Evolutionary conservation across 228 moss, liverwort and hornwort genomes (phyloP).

Genomic region (Sphagnum magellanicum): DNA sequence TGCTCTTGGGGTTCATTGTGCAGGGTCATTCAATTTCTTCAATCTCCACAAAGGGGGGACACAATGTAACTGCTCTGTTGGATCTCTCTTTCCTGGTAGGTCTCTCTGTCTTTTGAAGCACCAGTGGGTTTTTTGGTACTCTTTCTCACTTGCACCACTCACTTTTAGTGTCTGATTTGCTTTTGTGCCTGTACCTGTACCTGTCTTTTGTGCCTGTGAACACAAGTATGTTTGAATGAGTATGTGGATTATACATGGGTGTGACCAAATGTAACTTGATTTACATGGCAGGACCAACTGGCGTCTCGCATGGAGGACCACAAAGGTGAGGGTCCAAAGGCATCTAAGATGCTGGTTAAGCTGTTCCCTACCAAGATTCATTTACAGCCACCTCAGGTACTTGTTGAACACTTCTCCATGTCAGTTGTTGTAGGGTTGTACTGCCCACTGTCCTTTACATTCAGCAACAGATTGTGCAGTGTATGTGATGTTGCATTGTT

Average conservation of each 20-base stretch:
- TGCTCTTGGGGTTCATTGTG: background rate
- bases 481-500: no score
- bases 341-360: slow-evolving; percentile 87
- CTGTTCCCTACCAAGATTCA: slow-evolving; percentile 89
- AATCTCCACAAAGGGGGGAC: slow-evolving; percentile 65
- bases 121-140: no score
- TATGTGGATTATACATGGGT: no score
- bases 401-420: background rate
- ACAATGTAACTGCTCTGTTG: slow-evolving; percentile 80
- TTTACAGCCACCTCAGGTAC: slow-evolving; percentile 82
- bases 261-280: no score
- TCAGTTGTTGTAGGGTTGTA: no score
- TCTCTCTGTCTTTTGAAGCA: background rate
- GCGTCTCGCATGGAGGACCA: slow-evolving; percentile 83
- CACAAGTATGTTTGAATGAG: no score
- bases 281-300: slow-evolving; percentile 62
- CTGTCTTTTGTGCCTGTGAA: no score
- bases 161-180: no score
- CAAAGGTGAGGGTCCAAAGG: slow-evolving; percentile 83
- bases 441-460: no score
- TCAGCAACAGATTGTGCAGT: no score
- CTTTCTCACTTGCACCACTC: no score
- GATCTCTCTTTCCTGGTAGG: slow-evolving; percentile 89
- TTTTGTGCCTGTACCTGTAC: no score
- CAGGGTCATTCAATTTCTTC: slow-evolving; percentile 74